Evolutionary conservation across 2,329 filamentous ascomycete genomes (phyloP).

Genomic region (Paecilomyces dactylethromorphus): DNA sequence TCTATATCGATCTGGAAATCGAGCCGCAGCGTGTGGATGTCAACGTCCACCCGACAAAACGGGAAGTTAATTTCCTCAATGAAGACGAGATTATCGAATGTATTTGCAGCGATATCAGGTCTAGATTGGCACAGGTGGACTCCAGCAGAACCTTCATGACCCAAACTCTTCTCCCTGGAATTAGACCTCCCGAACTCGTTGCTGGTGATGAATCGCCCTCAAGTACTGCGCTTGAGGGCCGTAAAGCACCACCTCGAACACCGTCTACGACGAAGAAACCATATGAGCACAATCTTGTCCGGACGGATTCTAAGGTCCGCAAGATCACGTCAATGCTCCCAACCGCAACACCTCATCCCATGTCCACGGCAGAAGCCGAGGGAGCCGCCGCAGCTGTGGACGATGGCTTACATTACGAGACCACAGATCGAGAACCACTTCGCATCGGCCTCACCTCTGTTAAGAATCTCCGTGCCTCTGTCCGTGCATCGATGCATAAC

Average conservation of each 20-base stretch:
- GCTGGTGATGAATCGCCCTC: constrained; percentile 12
- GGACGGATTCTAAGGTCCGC: constrained; percentile 78
- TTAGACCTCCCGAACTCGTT: constrained; percentile 40
- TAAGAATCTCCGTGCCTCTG: constrained; percentile 72
- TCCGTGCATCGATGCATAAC: constrained; percentile 75
- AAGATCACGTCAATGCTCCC: constrained; percentile 97
- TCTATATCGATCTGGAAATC: constrained; percentile 87
- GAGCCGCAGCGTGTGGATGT: constrained; percentile 91
- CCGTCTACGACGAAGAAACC: constrained; percentile 44
- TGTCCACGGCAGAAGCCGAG: constrained; percentile 20
- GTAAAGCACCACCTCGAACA: constrained; percentile 32
- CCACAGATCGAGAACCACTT: constrained; percentile 60
- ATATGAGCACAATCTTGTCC: constrained; percentile 81
- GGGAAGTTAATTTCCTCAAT: constrained; percentile 94
- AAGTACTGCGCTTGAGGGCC: constrained; percentile 15
- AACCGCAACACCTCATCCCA: constrained; percentile 39
- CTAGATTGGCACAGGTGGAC: constrained; percentile 77
- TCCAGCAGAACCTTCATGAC: constrained; percentile 92
- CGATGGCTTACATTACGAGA: constrained; percentile 63
- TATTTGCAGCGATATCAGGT: constrained; percentile 73
- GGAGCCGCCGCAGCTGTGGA: constrained; percentile 26
- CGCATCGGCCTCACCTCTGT: constrained; percentile 74
- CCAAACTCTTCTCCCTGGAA: constrained; percentile 75
- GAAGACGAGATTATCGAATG: constrained; percentile 91
- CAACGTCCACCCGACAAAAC: constrained; percentile 94